Evolutionary conservation across 805 yeast species (phyloP).

Genomic region (Candida hungchunana): DNA sequence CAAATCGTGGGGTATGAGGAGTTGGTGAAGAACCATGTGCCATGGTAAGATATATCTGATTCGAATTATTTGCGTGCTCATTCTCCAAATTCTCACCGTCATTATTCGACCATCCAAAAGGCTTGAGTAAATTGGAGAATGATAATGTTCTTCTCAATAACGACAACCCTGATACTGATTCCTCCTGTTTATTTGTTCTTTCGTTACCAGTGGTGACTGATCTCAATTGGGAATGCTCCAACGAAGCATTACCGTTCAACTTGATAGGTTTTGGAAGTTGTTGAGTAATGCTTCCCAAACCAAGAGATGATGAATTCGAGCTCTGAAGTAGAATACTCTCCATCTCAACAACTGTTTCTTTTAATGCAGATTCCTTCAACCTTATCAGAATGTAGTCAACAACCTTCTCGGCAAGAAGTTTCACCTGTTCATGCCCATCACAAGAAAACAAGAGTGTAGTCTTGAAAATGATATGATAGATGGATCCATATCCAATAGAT

Average conservation of each 20-base stretch:
- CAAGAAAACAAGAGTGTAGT: constrained; percentile 72
- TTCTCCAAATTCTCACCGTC: constrained; percentile 18
- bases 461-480: constrained; percentile 85
- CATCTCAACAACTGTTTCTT: constrained; percentile 61
- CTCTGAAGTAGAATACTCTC: constrained; percentile 58
- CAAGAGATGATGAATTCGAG: constrained; percentile 24
- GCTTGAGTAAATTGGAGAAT: constrained; percentile 27
- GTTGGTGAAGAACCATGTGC: constrained; percentile 39
- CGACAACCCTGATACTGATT: constrained; percentile 13
- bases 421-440: constrained; percentile 85
- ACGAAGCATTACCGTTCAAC: constrained; percentile 31
- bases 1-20: constrained; percentile 58
- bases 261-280: constrained; percentile 33
- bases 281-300: constrained; percentile 13
- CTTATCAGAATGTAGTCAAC: constrained; percentile 68
- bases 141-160: constrained; percentile 26
- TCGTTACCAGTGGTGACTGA: constrained; percentile 18
- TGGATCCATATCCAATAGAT: constrained; percentile 82
- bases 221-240: constrained; percentile 15
- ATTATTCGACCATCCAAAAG: constrained; percentile 24
- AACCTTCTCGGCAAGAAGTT: constrained; percentile 63
- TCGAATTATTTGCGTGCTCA: constrained; percentile 8
- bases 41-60: constrained; percentile 11
- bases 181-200: constrained; percentile 1
- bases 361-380: constrained; percentile 52